Conservation (phyloP, 768 basidiomycete genomes). For the Macrolepiota dolichaula region DNA sequence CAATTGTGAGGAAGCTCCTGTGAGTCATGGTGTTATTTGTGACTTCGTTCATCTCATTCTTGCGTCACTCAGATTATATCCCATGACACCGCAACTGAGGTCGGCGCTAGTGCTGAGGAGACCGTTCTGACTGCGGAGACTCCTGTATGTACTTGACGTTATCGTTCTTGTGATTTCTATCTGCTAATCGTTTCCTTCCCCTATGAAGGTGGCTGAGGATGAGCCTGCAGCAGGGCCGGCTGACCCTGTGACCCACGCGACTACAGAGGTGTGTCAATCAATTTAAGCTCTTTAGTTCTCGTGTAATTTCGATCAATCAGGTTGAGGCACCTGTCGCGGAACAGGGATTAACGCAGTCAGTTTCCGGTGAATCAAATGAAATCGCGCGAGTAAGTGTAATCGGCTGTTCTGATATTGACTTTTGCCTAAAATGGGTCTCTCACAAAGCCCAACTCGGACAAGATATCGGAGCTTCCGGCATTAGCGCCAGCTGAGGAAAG, state of each 20-base stretch:
- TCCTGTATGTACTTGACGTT: background rate
- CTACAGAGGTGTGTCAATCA: background rate
- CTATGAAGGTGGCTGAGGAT: background rate
- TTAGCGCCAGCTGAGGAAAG: background rate
- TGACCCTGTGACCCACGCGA: background rate
- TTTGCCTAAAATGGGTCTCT: background rate
- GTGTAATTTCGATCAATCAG: background rate
- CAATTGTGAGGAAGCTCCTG: slow-evolving; percentile 1
- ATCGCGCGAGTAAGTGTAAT: background rate
- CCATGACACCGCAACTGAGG: background rate
- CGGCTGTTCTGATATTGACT: background rate
- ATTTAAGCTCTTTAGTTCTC: background rate
- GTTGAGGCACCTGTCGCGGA: slow-evolving; percentile 1
- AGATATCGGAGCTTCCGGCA: background rate
- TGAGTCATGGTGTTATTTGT: background rate
- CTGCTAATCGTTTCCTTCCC: background rate
- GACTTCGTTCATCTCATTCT: slow-evolving; percentile 1
- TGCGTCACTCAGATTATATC: background rate
- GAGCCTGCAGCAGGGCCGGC: slow-evolving; percentile 2
- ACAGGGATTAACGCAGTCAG: background rate
- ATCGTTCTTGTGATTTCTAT: background rate
- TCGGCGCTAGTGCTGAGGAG: slow-evolving; percentile 4
- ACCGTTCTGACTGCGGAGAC: background rate
- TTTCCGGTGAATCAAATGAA: slow-evolving; percentile 1
- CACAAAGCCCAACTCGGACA: background rate